phyloP scores from a whole-genome alignment of 78 protist species.

The Pelomyxa schiedti region DNA sequence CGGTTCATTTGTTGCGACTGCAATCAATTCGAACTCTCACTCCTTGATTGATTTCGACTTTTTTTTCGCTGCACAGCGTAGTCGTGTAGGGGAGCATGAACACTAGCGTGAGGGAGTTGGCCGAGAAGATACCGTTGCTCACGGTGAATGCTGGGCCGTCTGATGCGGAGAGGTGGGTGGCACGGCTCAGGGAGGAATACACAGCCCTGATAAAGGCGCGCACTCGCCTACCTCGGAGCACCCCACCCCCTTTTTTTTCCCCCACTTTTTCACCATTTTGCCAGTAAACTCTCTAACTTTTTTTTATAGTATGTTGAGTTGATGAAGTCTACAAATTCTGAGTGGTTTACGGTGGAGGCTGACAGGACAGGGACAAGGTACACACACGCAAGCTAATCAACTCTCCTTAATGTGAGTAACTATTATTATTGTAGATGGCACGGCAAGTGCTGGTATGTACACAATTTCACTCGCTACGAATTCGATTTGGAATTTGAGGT shows the following conservation, averaged over 20 bases:
- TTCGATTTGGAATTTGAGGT: constrained; percentile 87
- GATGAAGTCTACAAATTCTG: constrained; percentile 70
- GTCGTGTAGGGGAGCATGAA: too few relatives aligned
- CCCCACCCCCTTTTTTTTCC: background rate
- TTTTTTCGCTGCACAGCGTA: too few relatives aligned
- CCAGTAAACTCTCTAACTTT: background rate
- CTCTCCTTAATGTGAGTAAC: background rate
- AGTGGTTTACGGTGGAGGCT: constrained; percentile 85
- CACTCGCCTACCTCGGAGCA: background rate
- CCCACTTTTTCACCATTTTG: background rate
- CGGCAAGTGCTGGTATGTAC: constrained; percentile 74
- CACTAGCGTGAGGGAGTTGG: too few relatives aligned
- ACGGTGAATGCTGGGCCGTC: constrained; percentile 73
- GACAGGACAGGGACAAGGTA: constrained; percentile 65
- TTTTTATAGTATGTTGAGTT: constrained; percentile 44
- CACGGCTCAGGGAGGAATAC: constrained; percentile 83
- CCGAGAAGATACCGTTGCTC: constrained; percentile 71
- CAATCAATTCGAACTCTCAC: too few relatives aligned
- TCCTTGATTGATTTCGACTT: too few relatives aligned
- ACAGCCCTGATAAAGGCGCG: constrained; percentile 55
- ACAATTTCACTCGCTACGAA: constrained; percentile 70
- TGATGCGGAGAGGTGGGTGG: constrained; percentile 79
- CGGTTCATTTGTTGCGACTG: too few relatives aligned
- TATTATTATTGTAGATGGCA: constrained; percentile 31
- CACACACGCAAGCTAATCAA: background rate